phyloP scores from a whole-genome alignment of 192 early-diverging fungal genomes.

The Backusella parvicylindrica region DNA sequence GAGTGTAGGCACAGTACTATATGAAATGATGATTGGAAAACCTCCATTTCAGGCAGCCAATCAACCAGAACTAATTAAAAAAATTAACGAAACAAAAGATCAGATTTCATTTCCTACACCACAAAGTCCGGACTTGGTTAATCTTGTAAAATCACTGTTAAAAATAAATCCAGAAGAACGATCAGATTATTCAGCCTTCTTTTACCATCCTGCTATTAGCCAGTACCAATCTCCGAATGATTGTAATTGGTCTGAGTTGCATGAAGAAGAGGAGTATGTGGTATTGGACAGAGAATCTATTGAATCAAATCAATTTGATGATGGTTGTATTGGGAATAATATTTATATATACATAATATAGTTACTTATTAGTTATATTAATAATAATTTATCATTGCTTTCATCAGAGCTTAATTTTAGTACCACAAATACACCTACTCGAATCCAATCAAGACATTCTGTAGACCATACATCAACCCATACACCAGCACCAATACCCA shows the following conservation, averaged over 20 bases:
- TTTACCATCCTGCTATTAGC: conserved; percentile 69
- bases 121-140: conserved; percentile 13
- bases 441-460: not conserved
- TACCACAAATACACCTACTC: not conserved
- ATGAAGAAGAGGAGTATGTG: conserved; percentile 64
- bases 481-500: not conserved
- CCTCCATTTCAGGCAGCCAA: conserved; percentile 92
- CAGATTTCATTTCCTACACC: conserved; percentile 85
- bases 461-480: not conserved
- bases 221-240: not conserved
- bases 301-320: conserved; percentile 71
- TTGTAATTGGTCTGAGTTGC: not conserved
- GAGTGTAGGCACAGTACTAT: conserved; percentile 92
- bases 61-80: conserved; percentile 87
- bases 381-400: conserved; percentile 27
- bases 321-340: conserved; percentile 42
- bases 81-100: conserved; percentile 84
- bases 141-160: conserved; percentile 77
- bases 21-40: conserved; percentile 88
- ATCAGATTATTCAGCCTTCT: conserved; percentile 92
- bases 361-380: not conserved
- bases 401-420: conserved; percentile 5
- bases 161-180: conserved; percentile 84
- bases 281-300: conserved; percentile 67
- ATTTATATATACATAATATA: not conserved